These are phyloP conservation scores for Gonium pectorale DNA, from an alignment of 139 green algal species.

Conservation along the genomic window DNA sequence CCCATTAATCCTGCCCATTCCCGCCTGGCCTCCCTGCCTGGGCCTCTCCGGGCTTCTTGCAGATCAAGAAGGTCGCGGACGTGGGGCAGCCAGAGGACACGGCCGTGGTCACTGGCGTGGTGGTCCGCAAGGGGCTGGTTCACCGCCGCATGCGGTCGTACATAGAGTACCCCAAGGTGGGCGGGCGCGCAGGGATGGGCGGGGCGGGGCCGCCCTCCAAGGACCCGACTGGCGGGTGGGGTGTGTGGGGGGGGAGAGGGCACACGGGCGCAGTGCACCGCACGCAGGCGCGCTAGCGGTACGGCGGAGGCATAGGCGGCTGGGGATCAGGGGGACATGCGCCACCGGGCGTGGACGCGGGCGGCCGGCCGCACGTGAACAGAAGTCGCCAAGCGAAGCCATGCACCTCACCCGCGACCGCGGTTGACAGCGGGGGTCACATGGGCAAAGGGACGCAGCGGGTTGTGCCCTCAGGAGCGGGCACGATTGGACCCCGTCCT, in stretches of 20 bases:
- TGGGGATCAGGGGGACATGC: too few relatives aligned
- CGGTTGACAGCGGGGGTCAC: too few relatives aligned
- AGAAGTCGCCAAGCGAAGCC: too few relatives aligned
- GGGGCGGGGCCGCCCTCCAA: too few relatives aligned
- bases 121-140: constrained; percentile 82
- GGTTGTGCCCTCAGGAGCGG: too few relatives aligned
- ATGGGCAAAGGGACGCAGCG: too few relatives aligned
- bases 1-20: too few relatives aligned
- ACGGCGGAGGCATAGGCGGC: too few relatives aligned
- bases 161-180: constrained; percentile 75
- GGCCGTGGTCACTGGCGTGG: constrained; percentile 77
- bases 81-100: constrained; percentile 64
- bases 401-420: too few relatives aligned
- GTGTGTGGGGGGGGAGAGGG: neutral
- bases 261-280: neutral
- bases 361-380: too few relatives aligned
- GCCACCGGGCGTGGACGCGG: too few relatives aligned
- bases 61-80: constrained; percentile 79
- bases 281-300: too few relatives aligned
- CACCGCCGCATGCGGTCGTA: constrained; percentile 83
- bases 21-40: neutral
- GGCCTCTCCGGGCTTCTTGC: neutral
- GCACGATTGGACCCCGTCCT: neutral
- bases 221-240: neutral
- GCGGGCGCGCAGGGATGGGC: neutral